Percentiles rank a stretch among this genome's conserved stretches.
Evolutionary conservation across 768 basidiomycete species (phyloP).

Genomic region (Suillus sp.): DNA sequence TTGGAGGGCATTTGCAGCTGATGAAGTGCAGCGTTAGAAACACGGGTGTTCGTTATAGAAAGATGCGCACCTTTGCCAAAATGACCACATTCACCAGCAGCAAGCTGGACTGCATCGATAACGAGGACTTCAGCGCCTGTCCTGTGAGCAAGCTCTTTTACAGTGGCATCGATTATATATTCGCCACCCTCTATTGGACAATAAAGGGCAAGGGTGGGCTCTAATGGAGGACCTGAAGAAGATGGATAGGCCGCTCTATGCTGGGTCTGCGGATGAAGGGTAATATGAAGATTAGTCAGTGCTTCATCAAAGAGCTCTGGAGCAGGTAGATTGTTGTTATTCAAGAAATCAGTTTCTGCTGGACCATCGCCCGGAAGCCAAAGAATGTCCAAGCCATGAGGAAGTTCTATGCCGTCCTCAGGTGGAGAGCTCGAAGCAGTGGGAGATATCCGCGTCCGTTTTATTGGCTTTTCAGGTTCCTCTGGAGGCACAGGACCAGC

Average conservation of each 20-base stretch:
- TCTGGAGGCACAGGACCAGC: conserved; percentile 4
- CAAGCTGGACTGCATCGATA: conserved; percentile 81
- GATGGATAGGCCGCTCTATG: conserved; percentile 66
- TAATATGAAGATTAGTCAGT: conserved; percentile 72
- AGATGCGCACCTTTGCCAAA: conserved; percentile 70
- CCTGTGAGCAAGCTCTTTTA: conserved; percentile 72
- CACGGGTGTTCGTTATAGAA: not conserved
- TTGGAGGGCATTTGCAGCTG: conserved; percentile 71
- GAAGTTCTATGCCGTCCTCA: conserved; percentile 47
- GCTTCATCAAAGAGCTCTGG: conserved; percentile 77
- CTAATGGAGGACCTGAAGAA: conserved; percentile 53
- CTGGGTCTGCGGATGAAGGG: conserved; percentile 82
- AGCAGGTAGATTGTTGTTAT: conserved; percentile 55
- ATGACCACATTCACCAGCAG: conserved; percentile 84
- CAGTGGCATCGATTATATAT: conserved; percentile 77
- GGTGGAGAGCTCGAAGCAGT: conserved; percentile 5
- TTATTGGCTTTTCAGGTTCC: conserved; percentile 12
- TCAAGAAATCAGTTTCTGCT: conserved; percentile 28
- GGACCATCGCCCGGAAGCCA: conserved; percentile 51
- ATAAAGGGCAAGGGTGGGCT: conserved; percentile 84
- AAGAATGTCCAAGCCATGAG: conserved; percentile 60
- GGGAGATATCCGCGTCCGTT: not conserved
- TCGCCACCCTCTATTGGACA: conserved; percentile 85
- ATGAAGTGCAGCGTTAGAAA: conserved; percentile 6
- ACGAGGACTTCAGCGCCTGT: conserved; percentile 82